These are phyloP conservation scores for Botrytis fragariae DNA, from an alignment of 2,329 filamentous ascomycete species.

Conservation along the genomic window DNA sequence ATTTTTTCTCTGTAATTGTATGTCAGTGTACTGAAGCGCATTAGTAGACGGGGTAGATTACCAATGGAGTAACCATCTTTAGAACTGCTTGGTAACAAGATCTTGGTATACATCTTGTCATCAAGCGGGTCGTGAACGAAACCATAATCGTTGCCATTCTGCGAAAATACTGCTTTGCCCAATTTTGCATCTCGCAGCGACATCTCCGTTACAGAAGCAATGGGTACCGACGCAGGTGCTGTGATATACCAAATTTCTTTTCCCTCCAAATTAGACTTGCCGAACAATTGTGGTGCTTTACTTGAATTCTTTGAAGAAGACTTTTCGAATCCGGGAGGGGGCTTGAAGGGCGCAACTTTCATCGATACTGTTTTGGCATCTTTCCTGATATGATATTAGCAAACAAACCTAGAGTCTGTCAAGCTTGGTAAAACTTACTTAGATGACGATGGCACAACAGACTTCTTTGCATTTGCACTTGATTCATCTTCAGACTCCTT, in stretches of 20 bases:
- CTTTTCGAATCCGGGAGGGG: constrained; percentile 35
- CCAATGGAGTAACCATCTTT: constrained; percentile 54
- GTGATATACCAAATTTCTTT: constrained; percentile 83
- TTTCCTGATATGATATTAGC: constrained; percentile 14
- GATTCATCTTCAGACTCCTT: constrained; percentile 25
- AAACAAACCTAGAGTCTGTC: background rate
- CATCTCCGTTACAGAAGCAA: constrained; percentile 63
- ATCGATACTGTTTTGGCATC: constrained; percentile 23
- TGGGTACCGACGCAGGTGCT: constrained; percentile 66
- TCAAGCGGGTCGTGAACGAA: constrained; percentile 53
- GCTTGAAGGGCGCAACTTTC: constrained; percentile 27
- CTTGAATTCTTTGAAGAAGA: constrained; percentile 22
- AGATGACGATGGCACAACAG: background rate
- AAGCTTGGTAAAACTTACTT: constrained; percentile 20
- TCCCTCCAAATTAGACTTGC: constrained; percentile 57
- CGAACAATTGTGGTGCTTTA: constrained; percentile 50
- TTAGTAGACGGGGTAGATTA: constrained; percentile 38
- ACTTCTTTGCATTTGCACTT: constrained; percentile 6
- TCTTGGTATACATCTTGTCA: constrained; percentile 52
- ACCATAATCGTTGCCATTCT: constrained; percentile 63
- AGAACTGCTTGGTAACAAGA: constrained; percentile 58
- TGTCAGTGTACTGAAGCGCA: constrained; percentile 1
- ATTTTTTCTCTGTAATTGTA: constrained; percentile 25
- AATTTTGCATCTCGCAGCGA: constrained; percentile 57
- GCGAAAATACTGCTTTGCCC: constrained; percentile 55